Conservation (phyloP, 2,329 filamentous ascomycete genomes). For the Aspergillus sp. region DNA sequence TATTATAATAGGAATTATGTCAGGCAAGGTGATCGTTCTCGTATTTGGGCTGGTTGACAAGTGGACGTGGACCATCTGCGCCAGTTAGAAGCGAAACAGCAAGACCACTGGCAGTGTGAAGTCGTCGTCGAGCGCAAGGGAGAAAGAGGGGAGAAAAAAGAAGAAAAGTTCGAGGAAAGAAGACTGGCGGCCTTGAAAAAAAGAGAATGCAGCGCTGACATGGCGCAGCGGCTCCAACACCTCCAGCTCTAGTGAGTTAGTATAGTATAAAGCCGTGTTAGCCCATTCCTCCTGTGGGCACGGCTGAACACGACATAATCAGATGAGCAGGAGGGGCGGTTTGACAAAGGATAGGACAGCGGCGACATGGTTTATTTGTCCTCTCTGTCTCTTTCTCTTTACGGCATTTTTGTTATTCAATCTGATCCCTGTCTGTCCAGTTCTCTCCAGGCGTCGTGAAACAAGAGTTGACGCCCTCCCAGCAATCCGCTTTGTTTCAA, state of each 20-base stretch:
- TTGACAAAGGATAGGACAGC: background rate
- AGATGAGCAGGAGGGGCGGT: background rate
- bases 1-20: background rate
- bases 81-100: background rate
- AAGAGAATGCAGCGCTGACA: constrained; percentile 17
- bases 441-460: background rate
- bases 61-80: background rate
- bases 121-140: background rate
- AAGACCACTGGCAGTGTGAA: background rate
- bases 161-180: background rate
- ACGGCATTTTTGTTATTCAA: background rate
- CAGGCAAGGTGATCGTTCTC: background rate
- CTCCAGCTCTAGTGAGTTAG: background rate
- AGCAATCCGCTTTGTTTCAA: constrained; percentile 9
- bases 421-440: background rate
- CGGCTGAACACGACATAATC: background rate
- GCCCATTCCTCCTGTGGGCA: background rate
- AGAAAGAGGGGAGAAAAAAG: constrained; percentile 1
- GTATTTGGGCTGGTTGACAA: background rate
- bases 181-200: background rate
- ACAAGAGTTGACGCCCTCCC: background rate
- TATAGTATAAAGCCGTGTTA: constrained; percentile 3
- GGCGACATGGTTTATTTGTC: background rate
- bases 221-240: constrained; percentile 20
- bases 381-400: background rate